Conservation (phyloP, 192 early-diverging fungal genomes). For the Backusella sp. region DNA sequence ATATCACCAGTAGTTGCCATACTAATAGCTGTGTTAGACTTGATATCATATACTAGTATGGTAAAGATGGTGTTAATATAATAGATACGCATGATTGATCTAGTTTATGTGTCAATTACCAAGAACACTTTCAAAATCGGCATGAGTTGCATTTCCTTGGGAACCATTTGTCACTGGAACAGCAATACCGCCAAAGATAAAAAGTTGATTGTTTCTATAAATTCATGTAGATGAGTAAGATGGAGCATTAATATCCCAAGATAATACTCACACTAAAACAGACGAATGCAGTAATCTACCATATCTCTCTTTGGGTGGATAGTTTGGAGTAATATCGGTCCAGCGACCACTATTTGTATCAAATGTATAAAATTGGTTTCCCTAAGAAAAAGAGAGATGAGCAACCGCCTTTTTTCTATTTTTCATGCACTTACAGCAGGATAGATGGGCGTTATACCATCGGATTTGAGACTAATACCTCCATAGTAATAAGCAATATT, state of each 20-base stretch:
- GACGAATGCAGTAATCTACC: conserved; percentile 5
- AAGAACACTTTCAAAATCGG: conserved; percentile 19
- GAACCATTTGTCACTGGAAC: background rate
- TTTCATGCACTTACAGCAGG: background rate
- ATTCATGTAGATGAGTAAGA: background rate
- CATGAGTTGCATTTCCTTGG: background rate
- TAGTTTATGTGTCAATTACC: background rate
- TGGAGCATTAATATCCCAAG: background rate
- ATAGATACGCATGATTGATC: background rate
- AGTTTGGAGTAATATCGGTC: background rate
- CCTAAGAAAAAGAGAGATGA: background rate
- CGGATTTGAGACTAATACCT: background rate
- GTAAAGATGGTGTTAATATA: too few relatives aligned
- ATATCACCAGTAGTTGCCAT: conserved; percentile 24
- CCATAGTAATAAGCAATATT: conserved; percentile 13
- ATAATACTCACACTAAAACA: background rate
- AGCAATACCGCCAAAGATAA: conserved; percentile 13
- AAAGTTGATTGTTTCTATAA: conserved; percentile 17
- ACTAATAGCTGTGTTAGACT: background rate
- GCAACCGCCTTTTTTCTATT: background rate
- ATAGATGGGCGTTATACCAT: conserved; percentile 1
- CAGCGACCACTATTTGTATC: background rate
- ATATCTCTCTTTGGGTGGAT: conserved; percentile 1
- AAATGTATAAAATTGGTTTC: conserved; percentile 5
- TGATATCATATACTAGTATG: conserved; percentile 14